These are phyloP conservation scores for Aspergillus neotritici DNA, from an alignment of 2,329 filamentous ascomycete species.

Conservation along the genomic window DNA sequence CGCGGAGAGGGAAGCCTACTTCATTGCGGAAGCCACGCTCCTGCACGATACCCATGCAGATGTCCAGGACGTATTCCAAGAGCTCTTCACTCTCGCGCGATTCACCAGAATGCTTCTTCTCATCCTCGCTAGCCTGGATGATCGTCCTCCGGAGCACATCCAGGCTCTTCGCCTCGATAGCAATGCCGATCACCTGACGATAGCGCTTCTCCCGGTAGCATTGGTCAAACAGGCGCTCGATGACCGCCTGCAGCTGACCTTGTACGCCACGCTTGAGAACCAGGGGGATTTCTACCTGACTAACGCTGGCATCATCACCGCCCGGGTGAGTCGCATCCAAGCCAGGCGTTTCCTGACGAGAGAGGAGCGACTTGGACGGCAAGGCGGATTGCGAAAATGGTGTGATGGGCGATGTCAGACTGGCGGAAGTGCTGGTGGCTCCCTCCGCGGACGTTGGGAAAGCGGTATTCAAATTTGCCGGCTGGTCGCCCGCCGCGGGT, in stretches of 20 bases:
- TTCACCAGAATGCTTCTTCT: conserved; percentile 61
- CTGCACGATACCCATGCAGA: conserved; percentile 97
- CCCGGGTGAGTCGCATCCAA: conserved; percentile 53
- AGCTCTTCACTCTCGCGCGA: conserved; percentile 72
- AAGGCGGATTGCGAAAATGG: conserved; percentile 92
- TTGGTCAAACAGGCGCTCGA: conserved; percentile 84
- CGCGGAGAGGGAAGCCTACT: conserved; percentile 33
- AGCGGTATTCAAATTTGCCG: conserved; percentile 72
- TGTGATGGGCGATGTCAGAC: conserved; percentile 78
- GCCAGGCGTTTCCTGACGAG: conserved; percentile 63
- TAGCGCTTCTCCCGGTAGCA: conserved; percentile 84
- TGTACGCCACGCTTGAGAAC: conserved; percentile 69
- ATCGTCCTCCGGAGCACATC: conserved; percentile 83
- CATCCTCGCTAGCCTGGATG: conserved; percentile 79
- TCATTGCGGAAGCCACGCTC: conserved; percentile 77
- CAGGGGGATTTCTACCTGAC: conserved; percentile 54
- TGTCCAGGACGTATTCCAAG: conserved; percentile 92
- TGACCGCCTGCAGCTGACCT: conserved; percentile 72
- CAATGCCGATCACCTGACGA: conserved; percentile 92
- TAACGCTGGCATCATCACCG: conserved; percentile 51
- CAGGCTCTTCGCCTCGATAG: conserved; percentile 88
- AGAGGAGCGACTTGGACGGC: conserved; percentile 92
- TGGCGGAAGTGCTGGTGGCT: conserved; percentile 58
- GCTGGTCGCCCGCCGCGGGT: conserved; percentile 46
- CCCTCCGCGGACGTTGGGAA: conserved; percentile 65